Base-by-base conservation (phyloP, 129 eudicot species). In the Kitagawia praeruptora region DNA sequence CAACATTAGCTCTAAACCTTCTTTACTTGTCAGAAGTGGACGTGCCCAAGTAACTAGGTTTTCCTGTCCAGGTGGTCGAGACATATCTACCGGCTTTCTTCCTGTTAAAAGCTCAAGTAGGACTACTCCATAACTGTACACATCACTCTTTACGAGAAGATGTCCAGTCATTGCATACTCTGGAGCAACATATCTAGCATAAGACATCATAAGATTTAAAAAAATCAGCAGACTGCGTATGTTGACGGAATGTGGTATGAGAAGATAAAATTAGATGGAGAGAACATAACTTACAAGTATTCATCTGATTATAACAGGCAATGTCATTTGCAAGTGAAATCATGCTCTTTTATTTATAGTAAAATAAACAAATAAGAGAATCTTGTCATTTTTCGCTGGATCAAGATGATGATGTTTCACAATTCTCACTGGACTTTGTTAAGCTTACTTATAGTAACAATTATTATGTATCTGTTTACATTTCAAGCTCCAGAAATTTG, bases 131-230 rank as follows among this genome's bases (percentile, higher is more conserved):
- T 94, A 94, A 89, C 98, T 94, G 74, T 94, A 94, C 73, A 94
- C 98, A 61, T 94, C 98, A 58, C 98, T 94, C 83, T 94, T 94
- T 25, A 94, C 96, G 25, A 94, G 98, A 79, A 92, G 98, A 86
- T 94, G 98, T 28, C 98, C 98, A 0, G 98, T 94, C 98, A 94
- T 94, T 4, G 98, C 98, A 67, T 94, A 94, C 85, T 94, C 97
- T 11, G 98, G 98, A 87, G 98, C 98, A 80, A 94, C 97, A 37
- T 94, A 94, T 82, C 98, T 94, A 78, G 41, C 31, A 25, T 64
- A 7, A 66, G 13, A 66, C 23, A 66, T 4, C 39, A 31, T 66
- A 23, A 58, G 34, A 58, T 58, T 19, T 6, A 58, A 58, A 13
- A 34, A 58, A 28, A 28, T 66, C 9, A 66, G 23, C 41, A 66